Evolutionary conservation across 2,329 filamentous ascomycete species (phyloP).

Genomic region (Penicillium palitans): DNA sequence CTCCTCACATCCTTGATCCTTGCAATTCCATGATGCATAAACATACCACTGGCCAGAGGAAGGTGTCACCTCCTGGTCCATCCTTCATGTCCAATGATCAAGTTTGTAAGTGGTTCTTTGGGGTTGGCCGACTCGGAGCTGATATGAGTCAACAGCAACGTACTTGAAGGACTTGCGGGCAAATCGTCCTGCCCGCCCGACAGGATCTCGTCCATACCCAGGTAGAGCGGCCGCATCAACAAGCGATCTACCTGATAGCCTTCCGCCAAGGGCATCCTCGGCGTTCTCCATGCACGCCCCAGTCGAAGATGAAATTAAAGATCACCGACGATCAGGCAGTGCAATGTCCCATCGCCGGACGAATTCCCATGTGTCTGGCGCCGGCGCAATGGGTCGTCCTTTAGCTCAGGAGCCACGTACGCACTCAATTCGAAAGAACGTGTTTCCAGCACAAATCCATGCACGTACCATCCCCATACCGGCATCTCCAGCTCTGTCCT

Average conservation of each 20-base stretch:
- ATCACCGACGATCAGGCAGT: constrained; percentile 41
- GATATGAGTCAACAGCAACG: constrained; percentile 46
- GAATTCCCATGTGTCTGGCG: constrained; percentile 31
- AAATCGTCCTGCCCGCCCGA: constrained; percentile 58
- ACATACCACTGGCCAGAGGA: constrained; percentile 38
- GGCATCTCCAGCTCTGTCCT: constrained; percentile 45
- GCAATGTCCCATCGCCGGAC: constrained; percentile 43
- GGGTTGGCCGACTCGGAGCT: not conserved
- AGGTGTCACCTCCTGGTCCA: constrained; percentile 49
- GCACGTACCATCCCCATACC: constrained; percentile 30
- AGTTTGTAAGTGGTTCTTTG: constrained; percentile 41
- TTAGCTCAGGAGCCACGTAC: constrained; percentile 41
- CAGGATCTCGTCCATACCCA: constrained; percentile 61
- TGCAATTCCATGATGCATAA: constrained; percentile 40
- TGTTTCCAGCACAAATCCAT: constrained; percentile 39
- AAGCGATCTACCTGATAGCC: constrained; percentile 27
- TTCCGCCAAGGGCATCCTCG: constrained; percentile 45
- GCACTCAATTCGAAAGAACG: constrained; percentile 36
- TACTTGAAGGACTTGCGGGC: constrained; percentile 62
- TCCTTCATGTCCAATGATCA: constrained; percentile 50
- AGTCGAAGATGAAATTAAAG: constrained; percentile 23
- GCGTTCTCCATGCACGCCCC: constrained; percentile 42
- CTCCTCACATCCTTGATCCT: constrained; percentile 10
- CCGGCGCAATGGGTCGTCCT: constrained; percentile 38
- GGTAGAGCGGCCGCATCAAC: constrained; percentile 44